Conservation (phyloP, 1,139 yeast species). For the Candida tropicalis region DNA sequence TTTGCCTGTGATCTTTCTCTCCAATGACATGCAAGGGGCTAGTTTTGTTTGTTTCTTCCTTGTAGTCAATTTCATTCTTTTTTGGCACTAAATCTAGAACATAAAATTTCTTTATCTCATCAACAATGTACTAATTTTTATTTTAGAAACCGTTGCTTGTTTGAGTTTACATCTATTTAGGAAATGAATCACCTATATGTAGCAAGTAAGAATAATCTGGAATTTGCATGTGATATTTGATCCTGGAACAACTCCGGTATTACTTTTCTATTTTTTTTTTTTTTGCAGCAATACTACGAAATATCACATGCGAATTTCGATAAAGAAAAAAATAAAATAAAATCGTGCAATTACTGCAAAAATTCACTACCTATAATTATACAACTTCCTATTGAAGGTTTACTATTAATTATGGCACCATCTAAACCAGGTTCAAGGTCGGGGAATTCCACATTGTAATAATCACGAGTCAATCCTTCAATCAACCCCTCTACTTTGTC, state of each 20-base stretch:
- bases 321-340: background rate
- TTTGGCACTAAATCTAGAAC: too few relatives aligned
- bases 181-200: too few relatives aligned
- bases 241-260: too few relatives aligned
- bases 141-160: too few relatives aligned
- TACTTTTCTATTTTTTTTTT: conserved; percentile 3
- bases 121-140: too few relatives aligned
- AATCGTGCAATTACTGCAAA: conserved; percentile 5
- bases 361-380: conserved; percentile 8
- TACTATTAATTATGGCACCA: conserved; percentile 58
- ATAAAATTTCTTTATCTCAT: too few relatives aligned
- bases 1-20: too few relatives aligned
- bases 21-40: too few relatives aligned
- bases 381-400: conserved; percentile 64
- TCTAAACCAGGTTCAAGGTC: conserved; percentile 42
- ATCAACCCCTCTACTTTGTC: conserved; percentile 49
- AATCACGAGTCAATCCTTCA: conserved; percentile 28
- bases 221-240: background rate
- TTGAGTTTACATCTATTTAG: too few relatives aligned
- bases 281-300: conserved; percentile 2
- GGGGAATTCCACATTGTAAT: conserved; percentile 55
- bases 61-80: too few relatives aligned
- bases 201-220: background rate
- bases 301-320: background rate
- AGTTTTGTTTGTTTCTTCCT: too few relatives aligned